A percentile compares a stretch with the other conserved stretches of the same genome.
phyloP scores from a whole-genome alignment of 352 stramenopile genomes.

The Globisporangium barbulae region DNA sequence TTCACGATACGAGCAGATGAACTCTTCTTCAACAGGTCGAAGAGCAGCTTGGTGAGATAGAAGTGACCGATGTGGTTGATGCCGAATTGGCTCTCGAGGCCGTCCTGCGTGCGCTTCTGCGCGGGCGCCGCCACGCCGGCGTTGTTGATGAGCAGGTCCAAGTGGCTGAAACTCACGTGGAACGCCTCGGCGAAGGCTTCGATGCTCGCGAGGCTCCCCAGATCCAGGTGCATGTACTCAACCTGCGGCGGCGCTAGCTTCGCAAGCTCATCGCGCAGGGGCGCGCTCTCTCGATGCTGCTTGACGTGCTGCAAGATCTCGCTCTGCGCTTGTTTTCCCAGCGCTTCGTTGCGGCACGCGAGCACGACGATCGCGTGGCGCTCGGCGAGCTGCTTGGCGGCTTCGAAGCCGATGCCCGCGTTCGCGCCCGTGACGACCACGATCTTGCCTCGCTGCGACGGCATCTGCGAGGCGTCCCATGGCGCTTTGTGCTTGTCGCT shows the following conservation, averaged over 20 bases:
- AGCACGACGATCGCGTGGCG: slow-evolving; percentile 69
- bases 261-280: slow-evolving; percentile 9
- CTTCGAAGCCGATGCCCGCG: slow-evolving; percentile 79
- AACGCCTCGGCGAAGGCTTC: slow-evolving; percentile 20
- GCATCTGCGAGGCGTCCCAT: slow-evolving; percentile 27
- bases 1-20: slow-evolving; percentile 34
- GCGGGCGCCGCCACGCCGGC: slow-evolving; percentile 23
- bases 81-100: slow-evolving; percentile 37
- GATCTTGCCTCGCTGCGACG: slow-evolving; percentile 45
- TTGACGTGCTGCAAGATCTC: slow-evolving; percentile 19
- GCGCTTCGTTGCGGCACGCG: slow-evolving; percentile 57
- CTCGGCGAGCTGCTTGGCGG: slow-evolving; percentile 52
- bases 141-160: slow-evolving; percentile 35
- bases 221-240: slow-evolving; percentile 23
- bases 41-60: slow-evolving; percentile 39
- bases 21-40: slow-evolving; percentile 26
- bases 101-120: slow-evolving; percentile 17
- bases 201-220: slow-evolving; percentile 22
- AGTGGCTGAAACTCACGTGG: slow-evolving; percentile 15
- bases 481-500: not conserved
- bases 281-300: not conserved
- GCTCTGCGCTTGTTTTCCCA: slow-evolving; percentile 25
- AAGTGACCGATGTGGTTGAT: slow-evolving; percentile 57
- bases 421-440: slow-evolving; percentile 84
- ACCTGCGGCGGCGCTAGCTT: slow-evolving; percentile 11